These are phyloP conservation scores for Yarrowia sp. DNA, from an alignment of 805 yeast genomes.

Conservation along the genomic window DNA sequence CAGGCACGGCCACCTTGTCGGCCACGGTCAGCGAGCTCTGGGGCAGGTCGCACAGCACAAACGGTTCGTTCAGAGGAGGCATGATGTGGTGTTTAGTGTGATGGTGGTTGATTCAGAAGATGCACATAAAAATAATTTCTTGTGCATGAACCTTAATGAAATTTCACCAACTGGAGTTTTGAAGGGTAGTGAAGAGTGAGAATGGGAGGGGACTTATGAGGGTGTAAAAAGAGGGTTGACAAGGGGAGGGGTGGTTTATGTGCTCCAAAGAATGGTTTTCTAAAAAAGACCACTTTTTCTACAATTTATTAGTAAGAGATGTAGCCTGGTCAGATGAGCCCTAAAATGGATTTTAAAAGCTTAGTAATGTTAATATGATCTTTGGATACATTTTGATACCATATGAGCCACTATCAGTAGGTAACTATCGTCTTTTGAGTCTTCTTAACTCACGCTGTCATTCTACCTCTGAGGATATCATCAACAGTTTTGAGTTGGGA, in stretches of 20 bases:
- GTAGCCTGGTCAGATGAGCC: too few species aligned
- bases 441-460: not conserved
- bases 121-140: constrained; percentile 20
- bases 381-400: constrained; percentile 3
- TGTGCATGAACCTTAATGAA: constrained; percentile 30
- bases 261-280: too few species aligned
- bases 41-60: constrained; percentile 43
- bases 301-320: too few species aligned
- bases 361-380: too few species aligned
- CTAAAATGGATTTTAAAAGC: too few species aligned
- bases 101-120: constrained; percentile 1
- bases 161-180: not conserved
- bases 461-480: not conserved
- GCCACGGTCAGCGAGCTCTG: constrained; percentile 39
- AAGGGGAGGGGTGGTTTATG: too few species aligned
- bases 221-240: too few species aligned
- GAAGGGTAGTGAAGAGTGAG: not conserved
- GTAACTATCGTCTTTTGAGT: too few species aligned
- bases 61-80: constrained; percentile 45
- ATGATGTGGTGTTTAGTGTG: constrained; percentile 39
- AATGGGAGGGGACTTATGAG: too few species aligned
- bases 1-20: constrained; percentile 17
- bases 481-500: constrained; percentile 6
- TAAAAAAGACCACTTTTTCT: too few species aligned
- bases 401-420: not conserved